These are phyloP conservation scores for Aegilops umbellulata DNA, from an alignment of 176 grass and related monocot species.

Conservation along the genomic window DNA sequence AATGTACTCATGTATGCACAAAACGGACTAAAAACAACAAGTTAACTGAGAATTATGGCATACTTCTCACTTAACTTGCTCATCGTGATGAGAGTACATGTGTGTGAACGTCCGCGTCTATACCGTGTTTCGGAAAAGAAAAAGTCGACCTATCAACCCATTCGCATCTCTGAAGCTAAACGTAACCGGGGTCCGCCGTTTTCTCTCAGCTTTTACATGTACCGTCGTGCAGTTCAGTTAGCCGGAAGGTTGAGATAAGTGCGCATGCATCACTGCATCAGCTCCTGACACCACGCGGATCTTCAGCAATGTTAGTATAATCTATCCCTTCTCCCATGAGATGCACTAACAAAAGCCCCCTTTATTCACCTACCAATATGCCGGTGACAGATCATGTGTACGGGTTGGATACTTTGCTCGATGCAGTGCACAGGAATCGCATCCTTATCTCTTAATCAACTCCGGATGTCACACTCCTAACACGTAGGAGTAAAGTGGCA, in stretches of 20 bases:
- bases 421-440: neutral
- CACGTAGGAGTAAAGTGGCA: neutral
- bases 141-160: neutral
- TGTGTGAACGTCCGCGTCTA: neutral
- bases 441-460: constrained; percentile 19
- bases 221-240: neutral
- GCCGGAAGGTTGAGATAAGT: constrained; percentile 21
- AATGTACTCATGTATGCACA: no score
- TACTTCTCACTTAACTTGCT: no score
- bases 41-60: no score
- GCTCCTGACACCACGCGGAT: constrained; percentile 26
- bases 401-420: neutral
- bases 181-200: neutral
- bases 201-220: neutral
- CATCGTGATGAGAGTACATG: no score
- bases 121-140: no score
- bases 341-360: neutral
- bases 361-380: constrained; percentile 22
- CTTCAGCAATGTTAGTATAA: constrained; percentile 20
- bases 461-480: constrained; percentile 2
- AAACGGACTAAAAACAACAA: no score
- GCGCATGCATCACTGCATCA: constrained; percentile 39
- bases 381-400: constrained; percentile 17
- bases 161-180: neutral
- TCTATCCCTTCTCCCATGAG: neutral